Conservation (phyloP, 176 grass and related monocot genomes). For the Secale cereale region DNA sequence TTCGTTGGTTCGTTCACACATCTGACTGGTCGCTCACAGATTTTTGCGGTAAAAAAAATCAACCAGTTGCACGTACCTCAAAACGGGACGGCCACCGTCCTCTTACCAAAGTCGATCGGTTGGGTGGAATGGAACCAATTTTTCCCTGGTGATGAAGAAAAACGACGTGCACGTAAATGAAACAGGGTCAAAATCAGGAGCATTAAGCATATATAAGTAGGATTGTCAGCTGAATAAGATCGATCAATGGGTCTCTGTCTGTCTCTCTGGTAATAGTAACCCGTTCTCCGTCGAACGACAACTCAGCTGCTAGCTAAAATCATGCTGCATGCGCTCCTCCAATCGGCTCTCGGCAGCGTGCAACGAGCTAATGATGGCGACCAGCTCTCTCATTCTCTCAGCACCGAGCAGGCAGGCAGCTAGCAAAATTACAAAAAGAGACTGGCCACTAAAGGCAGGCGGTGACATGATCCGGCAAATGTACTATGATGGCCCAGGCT, state of each 20-base stretch:
- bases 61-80: not conserved
- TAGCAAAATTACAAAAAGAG: conserved; percentile 33
- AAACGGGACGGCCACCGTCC: conserved; percentile 7
- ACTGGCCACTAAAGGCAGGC: not conserved
- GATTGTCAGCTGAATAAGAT: conserved; percentile 1
- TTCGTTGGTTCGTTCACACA: conserved; percentile 22
- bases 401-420: not conserved
- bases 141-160: not conserved
- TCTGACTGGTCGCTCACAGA: not conserved
- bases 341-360: not conserved
- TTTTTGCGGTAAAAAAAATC: not conserved
- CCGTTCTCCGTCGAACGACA: not conserved
- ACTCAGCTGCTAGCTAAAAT: not conserved
- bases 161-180: not conserved
- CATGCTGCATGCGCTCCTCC: not conserved
- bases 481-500: conserved; percentile 20
- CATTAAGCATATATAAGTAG: not conserved
- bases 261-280: too few species aligned
- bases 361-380: conserved; percentile 30
- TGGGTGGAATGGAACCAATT: not conserved
- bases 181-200: conserved; percentile 16
- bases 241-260: not conserved
- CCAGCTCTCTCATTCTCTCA: not conserved
- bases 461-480: conserved; percentile 17
- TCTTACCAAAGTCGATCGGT: not conserved